Evolutionary conservation across 495 filamentous ascomycete species (phyloP).

Genomic region (Pseudotulostoma volvatum): DNA sequence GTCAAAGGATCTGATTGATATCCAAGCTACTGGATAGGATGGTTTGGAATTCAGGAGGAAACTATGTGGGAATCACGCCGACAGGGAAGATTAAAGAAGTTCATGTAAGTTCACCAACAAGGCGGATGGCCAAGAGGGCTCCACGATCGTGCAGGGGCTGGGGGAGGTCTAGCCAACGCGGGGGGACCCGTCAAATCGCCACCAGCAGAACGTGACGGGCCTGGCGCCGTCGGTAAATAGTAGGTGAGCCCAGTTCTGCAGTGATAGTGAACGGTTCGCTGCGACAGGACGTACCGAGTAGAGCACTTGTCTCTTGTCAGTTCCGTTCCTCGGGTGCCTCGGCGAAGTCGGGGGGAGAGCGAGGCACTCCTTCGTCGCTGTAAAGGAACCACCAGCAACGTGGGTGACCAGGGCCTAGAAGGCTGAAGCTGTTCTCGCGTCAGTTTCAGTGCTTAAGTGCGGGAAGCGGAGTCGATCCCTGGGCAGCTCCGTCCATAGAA

Average conservation of each 20-base stretch:
- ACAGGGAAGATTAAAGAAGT: constrained; percentile 3
- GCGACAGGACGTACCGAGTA: too few species aligned
- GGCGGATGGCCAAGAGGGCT: constrained; percentile 3
- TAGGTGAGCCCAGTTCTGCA: too few species aligned
- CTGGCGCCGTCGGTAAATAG: neutral
- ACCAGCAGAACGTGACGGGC: neutral
- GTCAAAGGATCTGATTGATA: too few species aligned
- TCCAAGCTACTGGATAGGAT: constrained; percentile 3
- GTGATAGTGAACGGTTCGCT: too few species aligned
- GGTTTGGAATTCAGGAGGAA: constrained; percentile 6
- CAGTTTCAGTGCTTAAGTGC: neutral
- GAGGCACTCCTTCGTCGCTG: too few species aligned
- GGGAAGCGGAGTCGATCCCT: neutral
- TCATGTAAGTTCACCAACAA: constrained; percentile 3
- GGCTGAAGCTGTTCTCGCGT: neutral
- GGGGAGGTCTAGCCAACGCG: neutral
- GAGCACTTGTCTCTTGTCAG: too few species aligned
- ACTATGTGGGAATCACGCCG: neutral
- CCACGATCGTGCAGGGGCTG: constrained; percentile 6
- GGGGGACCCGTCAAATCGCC: neutral
- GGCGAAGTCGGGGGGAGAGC: too few species aligned
- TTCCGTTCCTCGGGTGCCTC: too few species aligned
- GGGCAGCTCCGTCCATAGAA: neutral
- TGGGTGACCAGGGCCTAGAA: neutral
- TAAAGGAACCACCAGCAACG: too few species aligned